These are phyloP conservation scores for Craspedostauros australis DNA, from an alignment of 108 stramenopile species.

Conservation along the genomic window DNA sequence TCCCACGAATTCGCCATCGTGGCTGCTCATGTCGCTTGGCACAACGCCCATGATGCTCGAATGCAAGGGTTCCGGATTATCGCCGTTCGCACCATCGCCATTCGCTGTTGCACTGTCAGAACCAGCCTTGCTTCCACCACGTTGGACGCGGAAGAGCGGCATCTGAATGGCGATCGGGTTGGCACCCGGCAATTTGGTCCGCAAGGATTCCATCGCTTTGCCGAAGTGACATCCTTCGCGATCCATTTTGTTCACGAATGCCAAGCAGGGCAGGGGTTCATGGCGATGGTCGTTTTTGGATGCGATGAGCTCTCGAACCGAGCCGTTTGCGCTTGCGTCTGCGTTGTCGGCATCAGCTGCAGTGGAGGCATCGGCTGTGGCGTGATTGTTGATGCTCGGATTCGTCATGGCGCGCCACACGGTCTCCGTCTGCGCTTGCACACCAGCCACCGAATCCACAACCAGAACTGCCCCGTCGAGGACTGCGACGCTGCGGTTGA, in stretches of 20 bases:
- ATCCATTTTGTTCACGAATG: slow-evolving; percentile 98
- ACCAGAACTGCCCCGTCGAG: slow-evolving; percentile 96
- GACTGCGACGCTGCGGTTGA: slow-evolving; percentile 93
- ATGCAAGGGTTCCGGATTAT: slow-evolving; percentile 7
- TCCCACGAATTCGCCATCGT: slow-evolving; percentile 78
- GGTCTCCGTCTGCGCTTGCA: slow-evolving; percentile 97
- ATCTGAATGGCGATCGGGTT: slow-evolving; percentile 70
- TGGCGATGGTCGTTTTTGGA: slow-evolving; percentile 41
- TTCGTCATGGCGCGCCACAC: slow-evolving; percentile 91
- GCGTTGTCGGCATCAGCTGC: background rate
- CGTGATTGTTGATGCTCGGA: slow-evolving; percentile 50
- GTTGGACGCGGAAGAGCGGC: slow-evolving; percentile 57
- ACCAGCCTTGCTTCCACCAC: background rate
- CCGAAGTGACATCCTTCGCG: slow-evolving; percentile 90
- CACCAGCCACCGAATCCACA: slow-evolving; percentile 96
- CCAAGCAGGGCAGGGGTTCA: slow-evolving; percentile 86
- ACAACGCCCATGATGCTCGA: slow-evolving; percentile 14
- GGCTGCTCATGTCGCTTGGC: slow-evolving; percentile 11
- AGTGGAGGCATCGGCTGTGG: slow-evolving; percentile 1
- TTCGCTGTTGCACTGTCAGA: background rate
- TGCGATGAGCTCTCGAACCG: background rate
- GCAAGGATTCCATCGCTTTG: slow-evolving; percentile 66
- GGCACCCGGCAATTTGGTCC: slow-evolving; percentile 67
- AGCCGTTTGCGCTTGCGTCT: background rate
- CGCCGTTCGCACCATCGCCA: background rate